Percentiles rank a stretch among this genome's conserved stretches.
These are phyloP conservation scores for Teratosphaeria gauchensis DNA, from an alignment of 2,329 filamentous ascomycete genomes.

Conservation along the genomic window DNA sequence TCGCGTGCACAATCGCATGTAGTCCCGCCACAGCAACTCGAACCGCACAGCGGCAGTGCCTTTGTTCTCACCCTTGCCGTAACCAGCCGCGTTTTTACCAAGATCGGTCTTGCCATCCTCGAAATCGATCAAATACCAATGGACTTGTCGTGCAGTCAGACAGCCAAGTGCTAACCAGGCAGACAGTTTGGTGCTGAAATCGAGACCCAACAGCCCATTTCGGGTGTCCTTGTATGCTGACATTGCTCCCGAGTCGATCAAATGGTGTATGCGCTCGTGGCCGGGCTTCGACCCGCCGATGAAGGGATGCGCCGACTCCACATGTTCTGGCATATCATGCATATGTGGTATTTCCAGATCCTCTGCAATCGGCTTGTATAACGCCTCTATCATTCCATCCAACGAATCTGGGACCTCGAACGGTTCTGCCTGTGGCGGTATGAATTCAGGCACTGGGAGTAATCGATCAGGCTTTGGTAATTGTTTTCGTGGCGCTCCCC, in stretches of 20 bases:
- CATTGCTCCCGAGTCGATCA: slow-evolving; percentile 53
- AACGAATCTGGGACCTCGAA: slow-evolving; percentile 53
- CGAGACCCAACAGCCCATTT: slow-evolving; percentile 59
- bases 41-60: slow-evolving; percentile 61
- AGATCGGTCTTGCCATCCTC: slow-evolving; percentile 50
- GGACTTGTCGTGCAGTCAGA: slow-evolving; percentile 62
- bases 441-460: slow-evolving; percentile 47
- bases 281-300: slow-evolving; percentile 56
- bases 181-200: slow-evolving; percentile 69
- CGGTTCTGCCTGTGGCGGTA: slow-evolving; percentile 51
- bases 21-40: slow-evolving; percentile 70
- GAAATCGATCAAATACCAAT: slow-evolving; percentile 56
- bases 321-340: slow-evolving; percentile 44
- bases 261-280: slow-evolving; percentile 48
- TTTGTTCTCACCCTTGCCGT: slow-evolving; percentile 60
- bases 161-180: slow-evolving; percentile 64
- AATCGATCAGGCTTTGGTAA: slow-evolving; percentile 48
- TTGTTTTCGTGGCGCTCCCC: slow-evolving; percentile 50
- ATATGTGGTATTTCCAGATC: slow-evolving; percentile 41
- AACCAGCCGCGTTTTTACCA: slow-evolving; percentile 43
- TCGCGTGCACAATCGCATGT: slow-evolving; percentile 64
- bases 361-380: slow-evolving; percentile 49
- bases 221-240: slow-evolving; percentile 59
- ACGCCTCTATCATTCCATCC: slow-evolving; percentile 42
- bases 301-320: slow-evolving; percentile 55